These are phyloP conservation scores for Termitomyces sp. DNA, from an alignment of 768 basidiomycete genomes.

Conservation along the genomic window DNA sequence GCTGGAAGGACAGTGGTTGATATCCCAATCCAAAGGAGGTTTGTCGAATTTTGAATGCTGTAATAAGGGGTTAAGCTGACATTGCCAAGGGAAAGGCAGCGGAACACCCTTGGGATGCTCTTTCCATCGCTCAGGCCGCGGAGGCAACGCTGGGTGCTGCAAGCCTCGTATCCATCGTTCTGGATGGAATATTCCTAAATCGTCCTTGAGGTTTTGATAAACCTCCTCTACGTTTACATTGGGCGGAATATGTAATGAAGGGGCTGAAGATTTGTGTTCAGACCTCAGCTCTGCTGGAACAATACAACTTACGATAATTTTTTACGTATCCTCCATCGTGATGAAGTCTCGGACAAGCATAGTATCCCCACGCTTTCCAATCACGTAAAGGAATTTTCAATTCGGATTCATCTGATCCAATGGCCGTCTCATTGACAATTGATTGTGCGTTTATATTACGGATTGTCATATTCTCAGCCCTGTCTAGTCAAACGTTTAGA, in stretches of 20 bases:
- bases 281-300: not conserved
- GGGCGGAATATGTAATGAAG: conserved; percentile 17
- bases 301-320: conserved; percentile 35
- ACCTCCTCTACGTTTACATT: conserved; percentile 24
- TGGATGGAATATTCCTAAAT: conserved; percentile 25
- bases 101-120: conserved; percentile 30
- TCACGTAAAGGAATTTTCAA: conserved; percentile 18
- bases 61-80: conserved; percentile 55
- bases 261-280: conserved; percentile 6
- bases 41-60: conserved; percentile 35
- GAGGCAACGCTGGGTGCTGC: conserved; percentile 43
- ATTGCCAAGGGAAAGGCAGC: conserved; percentile 40
- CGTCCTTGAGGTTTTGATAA: conserved; percentile 25
- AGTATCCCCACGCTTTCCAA: conserved; percentile 53
- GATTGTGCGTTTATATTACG: too few relatives aligned
- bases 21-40: conserved; percentile 42
- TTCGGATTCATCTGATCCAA: not conserved
- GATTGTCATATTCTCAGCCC: not conserved
- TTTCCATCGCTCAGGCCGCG: conserved; percentile 40
- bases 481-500: not conserved
- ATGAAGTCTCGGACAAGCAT: conserved; percentile 41
- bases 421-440: not conserved
- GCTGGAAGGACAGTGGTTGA: conserved; percentile 21
- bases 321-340: conserved; percentile 23
- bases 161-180: conserved; percentile 45